A percentile compares a stretch with the other conserved stretches of the same genome.
These are phyloP conservation scores for Lentinula aciculospora DNA, from an alignment of 768 basidiomycete species.

Conservation along the genomic window DNA sequence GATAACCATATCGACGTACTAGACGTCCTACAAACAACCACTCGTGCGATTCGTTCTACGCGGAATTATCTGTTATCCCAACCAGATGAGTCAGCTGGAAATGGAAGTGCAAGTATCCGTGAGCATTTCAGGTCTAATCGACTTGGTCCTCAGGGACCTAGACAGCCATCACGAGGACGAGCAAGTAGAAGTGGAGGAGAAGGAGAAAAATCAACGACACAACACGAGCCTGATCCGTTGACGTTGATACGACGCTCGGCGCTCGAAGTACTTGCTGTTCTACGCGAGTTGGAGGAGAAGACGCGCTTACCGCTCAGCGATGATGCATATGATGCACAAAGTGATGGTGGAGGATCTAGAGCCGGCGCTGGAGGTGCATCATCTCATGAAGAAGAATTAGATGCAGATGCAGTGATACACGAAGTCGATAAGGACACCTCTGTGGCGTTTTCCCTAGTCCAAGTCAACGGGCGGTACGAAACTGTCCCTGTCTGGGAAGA, in stretches of 20 bases:
- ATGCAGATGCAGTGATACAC: constrained; percentile 12
- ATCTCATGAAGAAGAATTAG: constrained; percentile 32
- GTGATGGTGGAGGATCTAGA: constrained; percentile 51
- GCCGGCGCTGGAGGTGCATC: constrained; percentile 25
- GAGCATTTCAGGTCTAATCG: constrained; percentile 54
- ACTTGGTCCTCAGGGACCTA: constrained; percentile 20
- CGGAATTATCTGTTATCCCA: constrained; percentile 80
- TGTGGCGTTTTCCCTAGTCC: constrained; percentile 64
- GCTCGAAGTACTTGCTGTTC: constrained; percentile 74
- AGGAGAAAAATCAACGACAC: constrained; percentile 9
- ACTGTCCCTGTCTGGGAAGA: constrained; percentile 82
- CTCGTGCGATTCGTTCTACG: constrained; percentile 74
- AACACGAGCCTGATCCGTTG: constrained; percentile 43
- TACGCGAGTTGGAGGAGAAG: constrained; percentile 77
- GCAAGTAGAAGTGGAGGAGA: too few relatives aligned
- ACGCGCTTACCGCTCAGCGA: constrained; percentile 72
- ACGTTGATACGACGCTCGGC: constrained; percentile 70
- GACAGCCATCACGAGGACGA: constrained; percentile 15
- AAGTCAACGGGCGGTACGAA: constrained; percentile 59
- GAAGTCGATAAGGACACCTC: constrained; percentile 53
- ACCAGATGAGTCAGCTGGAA: constrained; percentile 62
- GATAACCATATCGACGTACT: constrained; percentile 52
- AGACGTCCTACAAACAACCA: constrained; percentile 69
- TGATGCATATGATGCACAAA: constrained; percentile 79
- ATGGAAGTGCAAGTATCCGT: constrained; percentile 35